A percentile compares a stretch with the other conserved stretches of the same genome.
Conservation (phyloP, 2,329 filamentous ascomycete genomes). For the Beauveria asiatica region DNA sequence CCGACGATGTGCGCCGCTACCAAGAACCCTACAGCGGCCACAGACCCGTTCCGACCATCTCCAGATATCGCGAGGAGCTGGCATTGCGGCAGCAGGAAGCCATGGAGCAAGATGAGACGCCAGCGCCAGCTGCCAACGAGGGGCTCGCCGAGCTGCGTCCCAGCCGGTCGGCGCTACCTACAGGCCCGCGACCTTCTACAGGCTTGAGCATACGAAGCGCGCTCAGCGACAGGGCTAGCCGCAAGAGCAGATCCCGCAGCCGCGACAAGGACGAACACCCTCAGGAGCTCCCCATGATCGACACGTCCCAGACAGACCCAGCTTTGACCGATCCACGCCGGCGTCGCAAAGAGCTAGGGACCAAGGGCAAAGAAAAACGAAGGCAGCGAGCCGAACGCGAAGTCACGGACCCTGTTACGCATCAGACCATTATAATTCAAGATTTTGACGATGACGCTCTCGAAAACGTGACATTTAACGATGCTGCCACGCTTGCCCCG, state of each 20-base stretch:
- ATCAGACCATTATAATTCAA: conserved; percentile 59
- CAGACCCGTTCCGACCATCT: conserved; percentile 40
- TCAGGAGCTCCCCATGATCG: conserved; percentile 17
- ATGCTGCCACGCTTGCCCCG: conserved; percentile 11
- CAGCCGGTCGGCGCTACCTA: conserved; percentile 15
- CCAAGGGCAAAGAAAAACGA: conserved; percentile 29
- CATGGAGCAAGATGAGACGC: conserved; percentile 22
- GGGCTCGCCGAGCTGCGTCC: conserved; percentile 21
- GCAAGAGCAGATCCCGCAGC: conserved; percentile 11
- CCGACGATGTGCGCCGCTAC: conserved; percentile 30
- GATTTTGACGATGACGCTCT: conserved; percentile 60
- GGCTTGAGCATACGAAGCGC: conserved; percentile 14
- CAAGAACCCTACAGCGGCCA: conserved; percentile 33
- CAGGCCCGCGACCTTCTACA: conserved; percentile 21
- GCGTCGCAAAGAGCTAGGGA: conserved; percentile 36
- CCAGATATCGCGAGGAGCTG: conserved; percentile 38
- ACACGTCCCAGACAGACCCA: conserved; percentile 29
- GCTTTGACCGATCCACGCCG: conserved; percentile 34
- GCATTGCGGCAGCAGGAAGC: conserved; percentile 34
- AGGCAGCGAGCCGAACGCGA: conserved; percentile 43
- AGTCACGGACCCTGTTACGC: conserved; percentile 66
- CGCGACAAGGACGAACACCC: conserved; percentile 13
- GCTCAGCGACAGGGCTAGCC: conserved; percentile 5
- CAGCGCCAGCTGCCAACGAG: conserved; percentile 13
- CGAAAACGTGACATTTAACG: conserved; percentile 23